Base-by-base conservation (phyloP, 768 basidiomycete genomes). In the Rhodotorula sphaerocarpa region DNA sequence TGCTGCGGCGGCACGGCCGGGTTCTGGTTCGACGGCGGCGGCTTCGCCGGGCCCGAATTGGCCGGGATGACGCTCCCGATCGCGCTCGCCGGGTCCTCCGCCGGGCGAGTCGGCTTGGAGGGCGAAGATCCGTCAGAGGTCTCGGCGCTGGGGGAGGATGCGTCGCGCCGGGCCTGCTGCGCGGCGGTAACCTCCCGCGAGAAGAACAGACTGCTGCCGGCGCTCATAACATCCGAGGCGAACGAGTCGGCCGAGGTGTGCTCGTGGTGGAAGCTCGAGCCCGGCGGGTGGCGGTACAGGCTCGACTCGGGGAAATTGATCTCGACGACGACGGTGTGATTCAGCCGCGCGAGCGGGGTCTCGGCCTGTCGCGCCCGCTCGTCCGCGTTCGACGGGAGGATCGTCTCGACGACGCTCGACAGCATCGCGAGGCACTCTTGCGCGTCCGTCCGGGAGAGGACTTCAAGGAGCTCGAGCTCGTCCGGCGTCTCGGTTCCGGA, bases 351-450 rank as follows among this genome's bases (percentile, higher is more conserved):
- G 44, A 55, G 54, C 31, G 54, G 54, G 20, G 21, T 7, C 12
- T 44, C 6, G 42, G 27, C 28, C 44, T 42, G 44, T 15, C 43
- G 30, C 0, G 5, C n/a, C 11, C 16, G 16, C 5, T 55, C 54
- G 30, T 14, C 3, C 5, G 7, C 12, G 1, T 14, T 16, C 7
- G 18, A 9, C n/a, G 27, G 39, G 9, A 28, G 28, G 14, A 51
- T 23, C 30, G 15, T 34, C 43, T 41, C 52, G 42, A 60, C 45
- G 45, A 54, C 52, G 28, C 53, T 39, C 21, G 52, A 20, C 39
- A 60, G 52, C 44, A 60, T 39, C 23, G 59, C 52, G 9, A 60
- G 36, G 39, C 53, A 52, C 28, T 54, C 46, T 23, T 60, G 59
- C 27, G 30, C 36, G 28, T 53, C 59, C 25, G 36, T 16, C 18